Evolutionary conservation across 2,329 filamentous ascomycete species (phyloP).

Genomic region (Sclerotinia subarctica): DNA sequence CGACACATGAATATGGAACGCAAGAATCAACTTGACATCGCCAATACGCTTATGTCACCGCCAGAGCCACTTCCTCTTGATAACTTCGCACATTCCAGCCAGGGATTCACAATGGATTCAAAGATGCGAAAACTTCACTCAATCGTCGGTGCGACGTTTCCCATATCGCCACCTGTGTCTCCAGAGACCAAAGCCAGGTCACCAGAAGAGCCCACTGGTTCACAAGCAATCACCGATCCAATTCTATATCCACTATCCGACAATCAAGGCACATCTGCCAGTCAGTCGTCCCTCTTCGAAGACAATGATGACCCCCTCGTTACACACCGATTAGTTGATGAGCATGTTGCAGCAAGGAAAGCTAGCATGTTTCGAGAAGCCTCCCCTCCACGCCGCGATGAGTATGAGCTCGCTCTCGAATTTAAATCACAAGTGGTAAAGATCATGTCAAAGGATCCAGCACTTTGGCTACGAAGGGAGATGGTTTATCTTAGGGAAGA

Average conservation of each 20-base stretch:
- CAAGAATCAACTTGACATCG: constrained; percentile 30
- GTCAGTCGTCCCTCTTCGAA: constrained; percentile 51
- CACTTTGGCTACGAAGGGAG: constrained; percentile 34
- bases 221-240: constrained; percentile 48
- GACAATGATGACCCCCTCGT: constrained; percentile 41
- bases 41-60: constrained; percentile 58
- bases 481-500: constrained; percentile 34
- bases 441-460: constrained; percentile 32
- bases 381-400: constrained; percentile 49
- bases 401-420: constrained; percentile 53
- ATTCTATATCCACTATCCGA: constrained; percentile 56
- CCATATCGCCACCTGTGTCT: constrained; percentile 58
- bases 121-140: constrained; percentile 35
- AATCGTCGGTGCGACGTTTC: constrained; percentile 40
- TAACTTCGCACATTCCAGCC: constrained; percentile 43
- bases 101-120: constrained; percentile 28
- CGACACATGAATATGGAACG: constrained; percentile 30
- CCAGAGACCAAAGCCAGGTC: constrained; percentile 42
- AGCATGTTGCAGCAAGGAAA: constrained; percentile 38
- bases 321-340: constrained; percentile 47
- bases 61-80: constrained; percentile 54
- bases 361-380: constrained; percentile 42
- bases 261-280: constrained; percentile 39
- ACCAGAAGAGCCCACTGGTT: constrained; percentile 33
- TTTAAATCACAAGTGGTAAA: constrained; percentile 52